These are phyloP conservation scores for Ilyonectria sp. DNA, from an alignment of 2,329 filamentous ascomycete species.

Conservation along the genomic window DNA sequence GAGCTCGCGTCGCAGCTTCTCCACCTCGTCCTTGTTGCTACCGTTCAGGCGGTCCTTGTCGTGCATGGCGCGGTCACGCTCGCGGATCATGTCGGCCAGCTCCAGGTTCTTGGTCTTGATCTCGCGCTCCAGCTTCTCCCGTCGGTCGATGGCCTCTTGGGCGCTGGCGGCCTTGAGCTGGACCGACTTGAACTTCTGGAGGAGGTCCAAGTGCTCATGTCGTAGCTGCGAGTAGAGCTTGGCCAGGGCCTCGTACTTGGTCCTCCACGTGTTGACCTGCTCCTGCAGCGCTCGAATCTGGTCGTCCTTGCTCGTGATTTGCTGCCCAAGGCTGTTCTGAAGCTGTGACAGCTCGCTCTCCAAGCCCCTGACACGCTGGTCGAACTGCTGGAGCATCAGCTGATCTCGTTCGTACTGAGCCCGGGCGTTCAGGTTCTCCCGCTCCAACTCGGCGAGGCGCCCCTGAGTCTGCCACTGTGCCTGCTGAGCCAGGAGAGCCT, in stretches of 20 bases:
- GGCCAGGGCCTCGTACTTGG: conserved; percentile 95
- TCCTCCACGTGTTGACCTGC: conserved; percentile 97
- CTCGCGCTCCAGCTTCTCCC: conserved; percentile 96
- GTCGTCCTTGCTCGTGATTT: conserved; percentile 91
- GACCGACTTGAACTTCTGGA: conserved; percentile 96
- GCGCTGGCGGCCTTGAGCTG: conserved; percentile 97
- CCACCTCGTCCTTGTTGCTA: conserved; percentile 91
- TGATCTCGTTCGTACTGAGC: conserved; percentile 98
- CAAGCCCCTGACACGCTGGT: conserved; percentile 92
- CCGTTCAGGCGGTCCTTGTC: conserved; percentile 92
- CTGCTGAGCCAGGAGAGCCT: conserved; percentile 90
- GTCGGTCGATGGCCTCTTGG: conserved; percentile 94
- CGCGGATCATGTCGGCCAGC: conserved; percentile 97
- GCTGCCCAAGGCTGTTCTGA: conserved; percentile 86
- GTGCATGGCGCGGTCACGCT: conserved; percentile 92
- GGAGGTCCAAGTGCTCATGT: conserved; percentile 92
- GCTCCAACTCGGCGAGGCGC: conserved; percentile 93
- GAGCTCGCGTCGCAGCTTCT: conserved; percentile 94
- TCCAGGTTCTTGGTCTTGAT: conserved; percentile 99
- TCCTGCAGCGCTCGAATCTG: conserved; percentile 94
- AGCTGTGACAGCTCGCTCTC: conserved; percentile 90
- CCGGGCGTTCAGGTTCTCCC: conserved; percentile 93
- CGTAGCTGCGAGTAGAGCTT: conserved; percentile 98
- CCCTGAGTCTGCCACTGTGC: conserved; percentile 95
- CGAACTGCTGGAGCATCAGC: conserved; percentile 96